These are phyloP conservation scores for Paracoccidioides brasiliensis DNA, from an alignment of 2,329 filamentous ascomycete species.

Conservation along the genomic window DNA sequence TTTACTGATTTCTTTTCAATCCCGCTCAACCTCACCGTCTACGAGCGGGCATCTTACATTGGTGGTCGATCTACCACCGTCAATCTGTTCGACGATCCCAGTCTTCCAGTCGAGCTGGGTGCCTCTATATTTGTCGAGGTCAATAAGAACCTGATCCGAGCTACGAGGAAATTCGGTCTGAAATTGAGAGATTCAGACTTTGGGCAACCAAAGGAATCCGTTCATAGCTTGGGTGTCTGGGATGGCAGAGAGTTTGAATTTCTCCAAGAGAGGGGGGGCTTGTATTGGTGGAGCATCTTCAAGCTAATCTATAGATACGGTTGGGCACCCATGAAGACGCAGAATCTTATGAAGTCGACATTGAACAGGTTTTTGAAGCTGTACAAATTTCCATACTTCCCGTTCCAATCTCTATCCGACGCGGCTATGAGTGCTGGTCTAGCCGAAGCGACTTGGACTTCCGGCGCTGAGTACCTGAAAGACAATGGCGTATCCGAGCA, in stretches of 20 bases:
- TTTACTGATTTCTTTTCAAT: constrained; percentile 51
- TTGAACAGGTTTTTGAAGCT: constrained; percentile 63
- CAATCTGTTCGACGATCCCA: constrained; percentile 54
- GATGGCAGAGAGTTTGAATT: constrained; percentile 66
- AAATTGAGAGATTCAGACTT: constrained; percentile 37
- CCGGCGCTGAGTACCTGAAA: constrained; percentile 60
- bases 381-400: constrained; percentile 72
- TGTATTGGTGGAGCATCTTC: constrained; percentile 65
- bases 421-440: constrained; percentile 56
- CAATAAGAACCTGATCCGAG: constrained; percentile 70
- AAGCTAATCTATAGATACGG: constrained; percentile 82
- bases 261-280: constrained; percentile 44
- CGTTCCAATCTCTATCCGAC: constrained; percentile 63
- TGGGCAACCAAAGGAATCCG: constrained; percentile 33
- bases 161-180: constrained; percentile 59
- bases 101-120: constrained; percentile 66
- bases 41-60: constrained; percentile 63
- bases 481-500: constrained; percentile 51
- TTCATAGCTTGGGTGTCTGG: constrained; percentile 62
- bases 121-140: constrained; percentile 81
- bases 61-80: constrained; percentile 84
- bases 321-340: constrained; percentile 58
- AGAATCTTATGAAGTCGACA: constrained; percentile 57
- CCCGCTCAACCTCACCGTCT: constrained; percentile 68
- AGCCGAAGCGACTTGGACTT: constrained; percentile 50